A percentile compares a stretch with the other conserved stretches of the same genome.
These are phyloP conservation scores for Rostrohypoxylon terebratum DNA, from an alignment of 495 filamentous ascomycete genomes.

Conservation along the genomic window DNA sequence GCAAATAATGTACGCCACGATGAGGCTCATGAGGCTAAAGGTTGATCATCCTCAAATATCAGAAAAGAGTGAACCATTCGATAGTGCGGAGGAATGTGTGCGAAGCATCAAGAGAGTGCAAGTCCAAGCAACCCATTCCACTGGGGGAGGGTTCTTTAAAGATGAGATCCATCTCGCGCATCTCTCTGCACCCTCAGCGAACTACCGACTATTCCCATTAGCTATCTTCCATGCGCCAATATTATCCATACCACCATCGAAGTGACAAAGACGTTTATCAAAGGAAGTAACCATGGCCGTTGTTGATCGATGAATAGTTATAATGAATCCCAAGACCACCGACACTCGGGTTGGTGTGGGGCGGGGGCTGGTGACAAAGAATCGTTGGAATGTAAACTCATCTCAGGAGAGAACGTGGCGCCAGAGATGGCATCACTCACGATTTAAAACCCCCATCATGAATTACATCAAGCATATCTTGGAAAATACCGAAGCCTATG, in stretches of 20 bases:
- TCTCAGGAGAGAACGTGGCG: conserved; percentile 30
- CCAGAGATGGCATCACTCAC: conserved; percentile 18
- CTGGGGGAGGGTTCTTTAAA: conserved; percentile 48
- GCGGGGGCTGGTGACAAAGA: conserved; percentile 45
- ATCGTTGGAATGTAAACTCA: conserved; percentile 47
- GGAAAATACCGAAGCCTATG: conserved; percentile 22
- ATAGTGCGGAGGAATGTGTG: conserved; percentile 46
- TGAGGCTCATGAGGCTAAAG: conserved; percentile 44
- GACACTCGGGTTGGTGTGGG: conserved; percentile 17
- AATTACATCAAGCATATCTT: conserved; percentile 14
- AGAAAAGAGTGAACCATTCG: conserved; percentile 43
- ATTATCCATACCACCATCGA: conserved; percentile 21
- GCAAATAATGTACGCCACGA: conserved; percentile 44
- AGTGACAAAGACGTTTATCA: conserved; percentile 46
- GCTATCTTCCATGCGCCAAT: conserved; percentile 26
- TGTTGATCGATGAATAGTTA: conserved; percentile 45
- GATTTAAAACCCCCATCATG: conserved; percentile 29
- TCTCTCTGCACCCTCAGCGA: conserved; percentile 19
- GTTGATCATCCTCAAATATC: conserved; percentile 43
- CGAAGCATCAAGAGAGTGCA: conserved; percentile 44
- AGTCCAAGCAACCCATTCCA: conserved; percentile 42
- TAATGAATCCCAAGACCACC: conserved; percentile 42
- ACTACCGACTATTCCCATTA: conserved; percentile 25
- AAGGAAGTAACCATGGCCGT: conserved; percentile 47
- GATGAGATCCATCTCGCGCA: conserved; percentile 30